Conservation (phyloP, 345 rosid species). For the Conringia planisiliqua region DNA sequence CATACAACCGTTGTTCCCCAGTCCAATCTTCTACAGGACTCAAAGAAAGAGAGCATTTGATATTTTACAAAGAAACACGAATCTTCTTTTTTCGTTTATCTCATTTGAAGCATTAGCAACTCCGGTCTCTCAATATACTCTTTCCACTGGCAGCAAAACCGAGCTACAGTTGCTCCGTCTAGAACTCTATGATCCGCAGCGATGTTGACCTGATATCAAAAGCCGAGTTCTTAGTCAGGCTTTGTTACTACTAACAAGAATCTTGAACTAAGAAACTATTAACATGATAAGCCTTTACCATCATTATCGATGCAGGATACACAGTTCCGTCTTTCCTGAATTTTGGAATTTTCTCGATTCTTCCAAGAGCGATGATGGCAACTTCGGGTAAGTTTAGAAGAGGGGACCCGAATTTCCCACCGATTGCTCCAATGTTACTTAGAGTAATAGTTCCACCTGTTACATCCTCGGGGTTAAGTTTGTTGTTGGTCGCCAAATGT, state of each 20-base stretch:
- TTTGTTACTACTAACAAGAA: constrained; percentile 13
- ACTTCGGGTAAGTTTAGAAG: constrained; percentile 90
- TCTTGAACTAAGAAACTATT: not conserved
- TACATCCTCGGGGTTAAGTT: constrained; percentile 68
- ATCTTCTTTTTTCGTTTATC: constrained; percentile 27
- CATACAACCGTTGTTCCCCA: not conserved
- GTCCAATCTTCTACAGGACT: not conserved
- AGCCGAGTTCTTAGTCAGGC: not conserved
- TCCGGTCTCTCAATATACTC: constrained; percentile 77
- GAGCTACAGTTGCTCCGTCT: constrained; percentile 92
- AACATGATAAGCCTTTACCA: constrained; percentile 38
- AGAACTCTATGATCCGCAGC: constrained; percentile 92
- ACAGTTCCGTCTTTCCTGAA: constrained; percentile 60
- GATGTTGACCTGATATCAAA: constrained; percentile 57
- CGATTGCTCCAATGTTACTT: constrained; percentile 90
- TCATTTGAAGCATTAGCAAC: constrained; percentile 70
- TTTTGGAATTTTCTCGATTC: constrained; percentile 75
- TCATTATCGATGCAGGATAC: constrained; percentile 68
- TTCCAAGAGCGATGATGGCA: constrained; percentile 79
- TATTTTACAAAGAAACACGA: not conserved
- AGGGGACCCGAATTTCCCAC: constrained; percentile 91
- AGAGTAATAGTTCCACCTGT: constrained; percentile 87
- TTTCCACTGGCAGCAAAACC: constrained; percentile 90
- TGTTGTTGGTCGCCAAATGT: constrained; percentile 59
- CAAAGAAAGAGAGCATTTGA: not conserved